Evolutionary conservation across 1,284 basidiomycete genomes (phyloP), one percentile per base, ranked within the genome.

Genomic region (Singerocomus rubriflavus): DNA sequence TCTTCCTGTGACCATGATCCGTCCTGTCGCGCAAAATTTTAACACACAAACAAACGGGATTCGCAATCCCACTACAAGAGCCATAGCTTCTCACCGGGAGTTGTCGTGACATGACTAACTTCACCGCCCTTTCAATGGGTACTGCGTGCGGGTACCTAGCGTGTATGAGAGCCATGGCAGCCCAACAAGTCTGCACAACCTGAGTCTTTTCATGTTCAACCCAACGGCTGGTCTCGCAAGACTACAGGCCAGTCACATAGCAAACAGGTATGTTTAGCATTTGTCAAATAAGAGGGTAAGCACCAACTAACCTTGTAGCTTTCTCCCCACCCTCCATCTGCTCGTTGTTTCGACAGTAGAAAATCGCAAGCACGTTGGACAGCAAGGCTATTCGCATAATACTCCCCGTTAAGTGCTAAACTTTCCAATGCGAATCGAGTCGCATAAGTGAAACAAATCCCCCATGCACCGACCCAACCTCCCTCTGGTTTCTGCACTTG

Each of bases 301-400:
- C 39, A 17, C 79, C 54, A 51, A 21, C 21, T 21, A 21, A 93
- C 95, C 83, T 91, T 86, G 71, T 93, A 98, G 60, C 91, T 96
- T 72, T 99, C 97, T 14, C 96, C 97, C 96, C 97, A 99, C 2
- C 97, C 97, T 25, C 97, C 97, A 64, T 99, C 97, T 4, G 73
- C 75, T 66, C 88, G 84, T 71, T 98, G 97, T 66, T 93, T 93
- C 37, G 75, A 66, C 29, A 95, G 61, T 43, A 99, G 71, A 71
- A 97, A 98, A 25, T 87, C 78, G 66, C 97, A 99, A 1, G 94
- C 96, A 47, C 78, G 77, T 47, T 79, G 78, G 31, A 89, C 84
- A 37, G 75, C 69, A 26, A 76, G 67, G 55, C 91, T 95, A 40
- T 85, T 98, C 38, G 71, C 76, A 67, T 93, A 95, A 14, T 84